Conservation (phyloP, 2,329 filamentous ascomycete species). For the Talaromyces sp. region DNA sequence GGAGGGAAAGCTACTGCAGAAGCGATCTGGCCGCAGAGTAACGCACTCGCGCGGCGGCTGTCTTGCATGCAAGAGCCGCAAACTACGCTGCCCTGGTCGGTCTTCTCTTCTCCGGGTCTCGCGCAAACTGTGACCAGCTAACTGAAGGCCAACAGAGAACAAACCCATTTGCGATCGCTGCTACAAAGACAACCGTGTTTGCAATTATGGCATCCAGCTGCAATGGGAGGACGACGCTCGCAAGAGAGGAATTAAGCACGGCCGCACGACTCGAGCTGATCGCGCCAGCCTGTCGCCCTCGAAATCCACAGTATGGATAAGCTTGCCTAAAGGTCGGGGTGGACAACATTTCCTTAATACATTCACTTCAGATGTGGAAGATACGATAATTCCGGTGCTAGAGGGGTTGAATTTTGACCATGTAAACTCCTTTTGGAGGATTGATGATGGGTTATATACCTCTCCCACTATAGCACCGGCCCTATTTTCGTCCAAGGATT, state of each 20-base stretch:
- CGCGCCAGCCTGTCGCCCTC: constrained; percentile 7
- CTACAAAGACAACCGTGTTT: constrained; percentile 7
- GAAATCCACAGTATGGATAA: constrained; percentile 5
- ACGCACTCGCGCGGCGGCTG: constrained; percentile 12
- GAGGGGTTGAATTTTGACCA: constrained; percentile 6
- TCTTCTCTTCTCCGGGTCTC: not conserved
- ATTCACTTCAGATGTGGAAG: constrained; percentile 8
- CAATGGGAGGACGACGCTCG: constrained; percentile 13
- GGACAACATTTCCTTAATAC: constrained; percentile 12
- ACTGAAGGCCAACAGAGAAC: constrained; percentile 6
- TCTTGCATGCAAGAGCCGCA: constrained; percentile 12
- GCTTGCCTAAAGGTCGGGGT: constrained; percentile 3
- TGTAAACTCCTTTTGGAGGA: not conserved
- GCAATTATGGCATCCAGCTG: constrained; percentile 9
- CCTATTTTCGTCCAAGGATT: not conserved
- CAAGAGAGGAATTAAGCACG: constrained; percentile 12
- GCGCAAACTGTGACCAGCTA: not conserved
- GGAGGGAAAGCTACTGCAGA: not conserved
- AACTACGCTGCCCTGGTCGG: constrained; percentile 12
- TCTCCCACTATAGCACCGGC: constrained; percentile 2
- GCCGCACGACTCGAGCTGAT: constrained; percentile 8
- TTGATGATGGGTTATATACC: not conserved
- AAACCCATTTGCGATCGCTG: constrained; percentile 11
- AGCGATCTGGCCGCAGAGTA: constrained; percentile 11
- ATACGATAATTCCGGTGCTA: constrained; percentile 1